A percentile compares a stretch with the other conserved stretches of the same genome.
Conservation (phyloP, 306 rosid genomes). For the Echinosophora koreensis region DNA sequence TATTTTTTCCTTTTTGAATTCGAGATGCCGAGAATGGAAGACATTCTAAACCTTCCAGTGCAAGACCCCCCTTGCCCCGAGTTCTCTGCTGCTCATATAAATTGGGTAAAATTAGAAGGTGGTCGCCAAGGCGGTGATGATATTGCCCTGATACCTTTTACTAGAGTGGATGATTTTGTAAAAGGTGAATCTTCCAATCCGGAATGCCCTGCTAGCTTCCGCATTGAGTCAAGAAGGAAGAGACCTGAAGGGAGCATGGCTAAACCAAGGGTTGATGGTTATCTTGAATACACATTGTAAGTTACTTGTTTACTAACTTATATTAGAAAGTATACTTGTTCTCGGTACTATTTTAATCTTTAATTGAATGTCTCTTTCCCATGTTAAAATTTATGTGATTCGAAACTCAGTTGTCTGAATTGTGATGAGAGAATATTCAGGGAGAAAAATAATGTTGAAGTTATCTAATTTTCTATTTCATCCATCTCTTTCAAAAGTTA, state of each 20-base stretch:
- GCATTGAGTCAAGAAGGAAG: constrained; percentile 77
- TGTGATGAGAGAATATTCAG: background rate
- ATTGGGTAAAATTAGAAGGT: constrained; percentile 79
- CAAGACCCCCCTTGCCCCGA: constrained; percentile 72
- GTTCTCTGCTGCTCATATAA: constrained; percentile 71
- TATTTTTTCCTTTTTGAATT: constrained; percentile 3
- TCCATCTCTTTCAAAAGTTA: constrained; percentile 16
- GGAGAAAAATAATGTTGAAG: background rate
- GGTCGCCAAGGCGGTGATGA: constrained; percentile 90
- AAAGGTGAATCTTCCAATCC: constrained; percentile 81
- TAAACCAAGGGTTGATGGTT: constrained; percentile 88
- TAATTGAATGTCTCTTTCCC: background rate
- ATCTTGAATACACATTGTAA: constrained; percentile 80
- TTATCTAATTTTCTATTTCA: background rate
- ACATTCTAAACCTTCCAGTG: constrained; percentile 79
- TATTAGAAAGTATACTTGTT: constrained; percentile 13
- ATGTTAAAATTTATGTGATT: constrained; percentile 14
- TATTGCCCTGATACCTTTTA: constrained; percentile 76
- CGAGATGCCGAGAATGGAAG: constrained; percentile 87
- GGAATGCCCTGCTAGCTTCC: constrained; percentile 77
- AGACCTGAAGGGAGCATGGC: constrained; percentile 67
- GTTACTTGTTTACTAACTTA: constrained; percentile 33
- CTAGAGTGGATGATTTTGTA: constrained; percentile 81
- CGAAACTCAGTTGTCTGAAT: background rate
- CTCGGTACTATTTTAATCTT: background rate